Evolutionary conservation across 1,284 basidiomycete genomes (phyloP), one percentile per base, ranked within the genome.

Genomic region (Naganishia sp.): DNA sequence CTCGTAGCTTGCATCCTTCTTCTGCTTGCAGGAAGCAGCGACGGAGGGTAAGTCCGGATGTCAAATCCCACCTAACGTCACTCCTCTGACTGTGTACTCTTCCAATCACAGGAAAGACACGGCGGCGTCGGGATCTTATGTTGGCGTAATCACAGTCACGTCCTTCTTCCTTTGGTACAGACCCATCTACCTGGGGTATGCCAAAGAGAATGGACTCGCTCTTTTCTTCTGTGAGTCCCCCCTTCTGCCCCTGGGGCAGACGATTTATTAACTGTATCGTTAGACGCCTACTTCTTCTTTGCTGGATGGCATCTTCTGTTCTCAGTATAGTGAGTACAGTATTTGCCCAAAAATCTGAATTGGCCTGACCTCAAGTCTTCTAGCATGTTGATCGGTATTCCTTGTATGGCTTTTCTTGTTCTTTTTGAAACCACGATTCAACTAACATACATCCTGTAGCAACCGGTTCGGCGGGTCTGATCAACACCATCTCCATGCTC

Each of bases 281-380:
- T 76, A 94, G 94, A 96, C 82, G 81, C 94, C 70, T 97, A 91
- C 84, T 95, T 95, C 83, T 86, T 96, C 80, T 98, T 98, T 81
- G 85, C 88, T 65, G 94, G 92, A 42, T 96, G 90, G 84, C 94
- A 99, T 81, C 83, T 98, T 66, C 82, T 91, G 45, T 97, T 90
- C 82, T 90, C 90, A 69, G 77, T 93, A 74, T 94, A 72, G 68
- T 68, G 42, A 56, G 68, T 65, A 36, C 65, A 56, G 72, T 67
- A 65, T 25, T 25, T 23, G 7, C 31, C 18, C 13, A 73, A 55
- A 68, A 67, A 55, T 53, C 65, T 52, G 49, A 69, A 72, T 63
- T 72, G 75, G 45, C 78, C 64, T 36, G 45, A 39, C 33, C 70
- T 71, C 69, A 68, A 60, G 33, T 48, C 2, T n/a, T 21, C n/a